phyloP scores from a whole-genome alignment of 495 filamentous ascomycete genomes.

The Neurospora sp. region DNA sequence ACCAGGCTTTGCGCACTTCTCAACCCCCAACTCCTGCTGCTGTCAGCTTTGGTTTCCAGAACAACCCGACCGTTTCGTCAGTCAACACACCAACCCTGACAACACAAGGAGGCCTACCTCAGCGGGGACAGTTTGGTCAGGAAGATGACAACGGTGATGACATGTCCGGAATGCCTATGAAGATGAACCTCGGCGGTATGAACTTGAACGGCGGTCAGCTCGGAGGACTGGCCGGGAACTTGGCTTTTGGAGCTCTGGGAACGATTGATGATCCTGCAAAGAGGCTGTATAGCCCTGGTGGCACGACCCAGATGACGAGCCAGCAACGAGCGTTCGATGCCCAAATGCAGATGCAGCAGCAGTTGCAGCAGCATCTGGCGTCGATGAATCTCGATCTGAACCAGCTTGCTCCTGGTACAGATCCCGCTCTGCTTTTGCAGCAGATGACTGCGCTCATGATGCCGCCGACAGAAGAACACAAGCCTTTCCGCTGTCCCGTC shows the following conservation, averaged over 20 bases:
- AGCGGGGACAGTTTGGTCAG: conserved; percentile 40
- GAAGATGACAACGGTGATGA: conserved; percentile 35
- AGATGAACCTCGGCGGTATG: conserved; percentile 44
- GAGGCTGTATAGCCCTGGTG: conserved; percentile 77
- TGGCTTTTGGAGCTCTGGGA: conserved; percentile 16
- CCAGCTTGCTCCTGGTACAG: conserved; percentile 61
- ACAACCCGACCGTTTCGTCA: conserved; percentile 95
- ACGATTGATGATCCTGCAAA: conserved; percentile 97
- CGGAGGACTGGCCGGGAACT: conserved; percentile 14
- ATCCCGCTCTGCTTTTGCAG: conserved; percentile 64
- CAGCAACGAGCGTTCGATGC: conserved; percentile 34
- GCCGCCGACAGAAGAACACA: conserved; percentile 61
- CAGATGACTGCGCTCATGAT: conserved; percentile 55
- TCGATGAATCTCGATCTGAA: conserved; percentile 55
- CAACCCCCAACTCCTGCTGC: conserved; percentile 79
- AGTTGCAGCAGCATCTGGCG: conserved; percentile 49
- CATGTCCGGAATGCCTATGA: conserved; percentile 50
- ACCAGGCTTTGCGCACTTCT: conserved; percentile 74
- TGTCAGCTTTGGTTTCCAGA: conserved; percentile 62
- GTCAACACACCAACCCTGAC: conserved; percentile 88
- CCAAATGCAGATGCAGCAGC: conserved; percentile 26
- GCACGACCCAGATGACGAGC: conserved; percentile 47
- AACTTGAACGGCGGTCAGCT: conserved; percentile 37
- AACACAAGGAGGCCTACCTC: conserved; percentile 40
- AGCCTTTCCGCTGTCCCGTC: conserved; percentile 94